Evolutionary conservation across 257 asterid genomes (phyloP).

Genomic region (Buddleja alternifolia): DNA sequence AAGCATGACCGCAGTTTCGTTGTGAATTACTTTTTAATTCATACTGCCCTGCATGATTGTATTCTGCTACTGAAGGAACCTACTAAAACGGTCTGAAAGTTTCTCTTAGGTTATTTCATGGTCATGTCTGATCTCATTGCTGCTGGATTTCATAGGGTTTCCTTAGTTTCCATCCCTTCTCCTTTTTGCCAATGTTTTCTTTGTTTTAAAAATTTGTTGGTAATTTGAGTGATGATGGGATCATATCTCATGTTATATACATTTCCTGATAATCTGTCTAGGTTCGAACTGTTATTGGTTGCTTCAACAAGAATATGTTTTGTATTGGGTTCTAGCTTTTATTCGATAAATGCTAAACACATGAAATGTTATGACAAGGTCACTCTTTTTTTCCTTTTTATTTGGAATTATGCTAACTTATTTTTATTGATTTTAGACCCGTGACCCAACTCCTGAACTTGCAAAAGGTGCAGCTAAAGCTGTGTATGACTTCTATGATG

Average conservation of each 20-base stretch:
- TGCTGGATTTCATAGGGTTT: neutral
- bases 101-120: constrained; percentile 8
- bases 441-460: constrained; percentile 77
- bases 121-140: neutral
- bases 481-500: constrained; percentile 82
- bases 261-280: constrained; percentile 20
- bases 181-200: neutral
- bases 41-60: neutral
- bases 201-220: constrained; percentile 3
- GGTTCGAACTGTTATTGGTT: constrained; percentile 21
- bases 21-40: neutral
- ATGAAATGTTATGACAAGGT: constrained; percentile 20
- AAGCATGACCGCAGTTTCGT: neutral
- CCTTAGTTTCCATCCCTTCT: neutral
- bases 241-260: neutral
- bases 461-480: constrained; percentile 97
- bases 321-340: constrained; percentile 13
- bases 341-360: constrained; percentile 17
- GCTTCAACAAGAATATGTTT: neutral
- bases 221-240: neutral
- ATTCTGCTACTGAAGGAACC: neutral
- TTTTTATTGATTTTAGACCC: constrained; percentile 50
- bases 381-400: constrained; percentile 21
- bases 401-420: constrained; percentile 29
- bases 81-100: constrained; percentile 4